Evolutionary conservation across 176 grass and related monocot species (phyloP).

Genomic region (Zoysia japonica): DNA sequence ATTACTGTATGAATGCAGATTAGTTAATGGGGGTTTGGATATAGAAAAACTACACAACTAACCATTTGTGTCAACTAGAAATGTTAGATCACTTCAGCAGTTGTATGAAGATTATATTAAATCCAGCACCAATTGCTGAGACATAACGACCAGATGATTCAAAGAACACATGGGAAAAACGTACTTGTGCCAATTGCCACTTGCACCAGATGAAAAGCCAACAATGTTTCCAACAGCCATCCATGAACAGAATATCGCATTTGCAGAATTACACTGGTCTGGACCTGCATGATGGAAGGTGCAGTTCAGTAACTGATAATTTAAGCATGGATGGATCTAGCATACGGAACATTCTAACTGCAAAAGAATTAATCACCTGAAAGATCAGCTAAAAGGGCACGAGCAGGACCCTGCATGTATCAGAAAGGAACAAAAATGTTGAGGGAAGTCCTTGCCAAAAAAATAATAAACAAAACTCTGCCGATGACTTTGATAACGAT

Average conservation of each 20-base stretch:
- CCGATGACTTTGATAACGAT: not conserved
- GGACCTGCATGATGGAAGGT: conserved; percentile 50
- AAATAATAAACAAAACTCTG: not conserved
- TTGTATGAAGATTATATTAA: not conserved
- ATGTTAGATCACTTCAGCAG: not conserved
- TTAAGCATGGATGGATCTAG: not conserved
- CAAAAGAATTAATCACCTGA: conserved; percentile 62
- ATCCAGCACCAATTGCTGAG: not conserved
- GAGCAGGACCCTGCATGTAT: conserved; percentile 77
- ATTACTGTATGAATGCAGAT: conserved; percentile 5
- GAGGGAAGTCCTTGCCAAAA: not conserved
- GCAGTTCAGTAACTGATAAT: not conserved
- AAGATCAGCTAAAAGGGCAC: conserved; percentile 92
- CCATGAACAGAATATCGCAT: conserved; percentile 99
- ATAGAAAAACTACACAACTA: not conserved
- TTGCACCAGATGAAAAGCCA: conserved; percentile 86
- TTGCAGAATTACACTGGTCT: conserved; percentile 92
- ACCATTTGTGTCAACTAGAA: not conserved
- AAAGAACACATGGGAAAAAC: conserved; percentile 14
- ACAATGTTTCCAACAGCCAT: conserved; percentile 94
- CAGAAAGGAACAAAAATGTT: conserved; percentile 19
- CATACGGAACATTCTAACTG: not conserved
- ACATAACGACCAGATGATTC: not conserved
- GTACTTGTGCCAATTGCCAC: conserved; percentile 87
- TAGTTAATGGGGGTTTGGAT: not conserved